Evolutionary conservation across 805 yeast species (phyloP).

Genomic region (Kazachstania kunashirensis): DNA sequence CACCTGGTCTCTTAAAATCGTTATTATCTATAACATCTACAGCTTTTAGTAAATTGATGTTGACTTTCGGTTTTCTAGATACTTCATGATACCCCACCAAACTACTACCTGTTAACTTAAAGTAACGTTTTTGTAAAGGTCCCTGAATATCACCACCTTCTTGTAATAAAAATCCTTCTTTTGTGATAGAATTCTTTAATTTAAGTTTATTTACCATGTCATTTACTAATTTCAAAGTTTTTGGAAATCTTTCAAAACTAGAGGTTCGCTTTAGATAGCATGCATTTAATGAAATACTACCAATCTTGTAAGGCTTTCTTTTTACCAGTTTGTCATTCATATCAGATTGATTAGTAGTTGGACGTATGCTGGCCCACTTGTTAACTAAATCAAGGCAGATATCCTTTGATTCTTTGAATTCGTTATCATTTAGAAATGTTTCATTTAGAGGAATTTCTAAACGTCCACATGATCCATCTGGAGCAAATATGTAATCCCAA

Average conservation of each 20-base stretch:
- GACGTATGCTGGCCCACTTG: slow-evolving; percentile 54
- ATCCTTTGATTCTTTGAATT: slow-evolving; percentile 7
- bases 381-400: slow-evolving; percentile 33
- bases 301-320: slow-evolving; percentile 48
- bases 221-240: slow-evolving; percentile 50
- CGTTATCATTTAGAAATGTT: slow-evolving; percentile 9
- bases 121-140: slow-evolving; percentile 60
- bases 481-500: slow-evolving; percentile 59
- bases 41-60: slow-evolving; percentile 65
- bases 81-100: slow-evolving; percentile 69
- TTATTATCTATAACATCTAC: slow-evolving; percentile 32
- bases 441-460: slow-evolving; percentile 42
- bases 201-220: slow-evolving; percentile 33
- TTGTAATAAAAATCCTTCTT: slow-evolving; percentile 72
- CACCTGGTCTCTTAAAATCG: slow-evolving; percentile 24
- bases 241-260: slow-evolving; percentile 54
- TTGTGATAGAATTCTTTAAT: slow-evolving; percentile 26
- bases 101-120: slow-evolving; percentile 60
- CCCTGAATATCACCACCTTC: slow-evolving; percentile 82
- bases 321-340: slow-evolving; percentile 15
- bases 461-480: slow-evolving; percentile 84
- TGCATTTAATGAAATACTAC: slow-evolving; percentile 59
- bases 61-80: slow-evolving; percentile 59
- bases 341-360: neutral
- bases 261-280: slow-evolving; percentile 57